Evolutionary conservation across 768 basidiomycete species (phyloP).

Genomic region (Amanita polypyramis): DNA sequence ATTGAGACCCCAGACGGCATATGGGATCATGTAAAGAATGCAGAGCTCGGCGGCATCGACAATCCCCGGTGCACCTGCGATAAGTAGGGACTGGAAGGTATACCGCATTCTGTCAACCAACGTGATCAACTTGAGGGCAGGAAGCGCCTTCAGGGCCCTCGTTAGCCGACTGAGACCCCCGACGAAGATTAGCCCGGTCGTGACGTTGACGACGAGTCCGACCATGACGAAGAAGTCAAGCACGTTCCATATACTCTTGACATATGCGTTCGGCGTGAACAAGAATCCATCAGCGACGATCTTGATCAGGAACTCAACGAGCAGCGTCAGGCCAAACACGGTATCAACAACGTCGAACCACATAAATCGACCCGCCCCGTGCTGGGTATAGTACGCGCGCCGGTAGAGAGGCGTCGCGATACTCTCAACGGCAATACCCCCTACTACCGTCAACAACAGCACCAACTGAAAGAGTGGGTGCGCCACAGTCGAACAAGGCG

Average conservation of each 20-base stretch:
- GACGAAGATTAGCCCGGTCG: slow-evolving; percentile 61
- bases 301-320: slow-evolving; percentile 84
- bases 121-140: slow-evolving; percentile 84
- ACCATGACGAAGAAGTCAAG: slow-evolving; percentile 80
- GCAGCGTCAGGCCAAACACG: slow-evolving; percentile 56
- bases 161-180: slow-evolving; percentile 77
- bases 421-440: slow-evolving; percentile 71
- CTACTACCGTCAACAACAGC: slow-evolving; percentile 67
- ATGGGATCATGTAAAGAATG: slow-evolving; percentile 85
- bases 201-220: slow-evolving; percentile 66
- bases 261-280: slow-evolving; percentile 86
- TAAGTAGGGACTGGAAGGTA: slow-evolving; percentile 80
- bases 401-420: slow-evolving; percentile 83
- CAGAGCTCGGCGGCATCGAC: slow-evolving; percentile 85
- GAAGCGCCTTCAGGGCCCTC: slow-evolving; percentile 76
- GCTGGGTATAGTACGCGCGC: slow-evolving; percentile 46
- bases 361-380: slow-evolving; percentile 53
- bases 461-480: slow-evolving; percentile 67
- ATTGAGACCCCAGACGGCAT: slow-evolving; percentile 89
- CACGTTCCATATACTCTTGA: slow-evolving; percentile 87
- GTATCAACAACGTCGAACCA: slow-evolving; percentile 88
- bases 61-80: slow-evolving; percentile 78
- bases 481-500: slow-evolving; percentile 48
- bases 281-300: slow-evolving; percentile 86
- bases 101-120: slow-evolving; percentile 78